These are phyloP conservation scores for Gaultheria prostrata DNA, from an alignment of 148 eudicot species.

Conservation along the genomic window DNA sequence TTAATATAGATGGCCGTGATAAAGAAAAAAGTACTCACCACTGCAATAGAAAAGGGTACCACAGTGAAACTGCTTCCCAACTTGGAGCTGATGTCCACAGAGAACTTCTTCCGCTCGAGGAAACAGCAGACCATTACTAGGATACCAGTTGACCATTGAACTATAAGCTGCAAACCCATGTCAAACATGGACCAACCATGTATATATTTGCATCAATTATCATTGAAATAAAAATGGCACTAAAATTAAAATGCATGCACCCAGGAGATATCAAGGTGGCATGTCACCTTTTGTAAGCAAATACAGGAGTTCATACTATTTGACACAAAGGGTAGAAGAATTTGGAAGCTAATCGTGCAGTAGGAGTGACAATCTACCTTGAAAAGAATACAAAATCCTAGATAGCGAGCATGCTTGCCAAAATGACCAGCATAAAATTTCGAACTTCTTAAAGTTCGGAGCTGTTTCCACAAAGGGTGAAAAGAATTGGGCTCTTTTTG, in stretches of 20 bases:
- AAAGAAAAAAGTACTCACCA: slow-evolving; percentile 52
- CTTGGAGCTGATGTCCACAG: slow-evolving; percentile 64
- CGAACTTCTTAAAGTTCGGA: neutral
- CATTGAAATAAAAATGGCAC: slow-evolving; percentile 17
- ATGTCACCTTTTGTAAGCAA: slow-evolving; percentile 1
- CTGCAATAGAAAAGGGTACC: slow-evolving; percentile 86
- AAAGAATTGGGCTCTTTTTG: neutral
- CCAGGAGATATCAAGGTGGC: neutral
- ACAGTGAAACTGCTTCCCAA: slow-evolving; percentile 96
- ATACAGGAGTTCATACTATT: neutral
- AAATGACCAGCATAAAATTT: neutral
- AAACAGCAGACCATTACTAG: slow-evolving; percentile 78
- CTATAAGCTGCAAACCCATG: slow-evolving; percentile 81
- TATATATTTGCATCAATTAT: slow-evolving; percentile 31
- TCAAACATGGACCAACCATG: slow-evolving; percentile 38
- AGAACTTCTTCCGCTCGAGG: slow-evolving; percentile 73
- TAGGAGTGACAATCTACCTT: neutral
- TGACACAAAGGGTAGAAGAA: neutral
- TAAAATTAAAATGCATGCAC: slow-evolving; percentile 11
- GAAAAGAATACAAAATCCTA: neutral
- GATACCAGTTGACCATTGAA: slow-evolving; percentile 97
- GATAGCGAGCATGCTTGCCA: neutral
- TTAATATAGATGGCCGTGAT: neutral
- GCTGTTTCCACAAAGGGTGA: neutral
- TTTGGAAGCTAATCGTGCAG: neutral